phyloP scores from a whole-genome alignment of 768 basidiomycete genomes.

The Gymnopilus junonius region DNA sequence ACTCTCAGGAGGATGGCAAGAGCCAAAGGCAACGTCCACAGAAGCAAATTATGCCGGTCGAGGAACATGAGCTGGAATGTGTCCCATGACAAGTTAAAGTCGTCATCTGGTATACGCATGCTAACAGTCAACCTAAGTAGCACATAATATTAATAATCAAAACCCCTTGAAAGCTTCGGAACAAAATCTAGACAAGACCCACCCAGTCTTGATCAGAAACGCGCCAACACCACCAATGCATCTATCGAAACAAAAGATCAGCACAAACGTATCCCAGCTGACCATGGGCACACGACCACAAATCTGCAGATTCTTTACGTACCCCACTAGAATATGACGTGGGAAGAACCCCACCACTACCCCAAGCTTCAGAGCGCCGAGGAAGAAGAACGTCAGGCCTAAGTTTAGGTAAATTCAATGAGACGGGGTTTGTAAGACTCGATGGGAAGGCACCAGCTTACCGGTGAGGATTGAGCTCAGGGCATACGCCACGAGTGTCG shows the following conservation, averaged over 20 bases:
- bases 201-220: constrained; percentile 92
- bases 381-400: constrained; percentile 84
- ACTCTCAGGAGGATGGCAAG: too few species aligned
- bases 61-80: constrained; percentile 73
- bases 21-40: constrained; percentile 85
- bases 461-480: constrained; percentile 89
- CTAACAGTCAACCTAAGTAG: constrained; percentile 79
- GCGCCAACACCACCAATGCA: constrained; percentile 95
- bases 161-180: neutral
- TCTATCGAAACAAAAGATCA: constrained; percentile 32
- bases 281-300: constrained; percentile 6
- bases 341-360: constrained; percentile 94
- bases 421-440: neutral
- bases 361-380: constrained; percentile 86
- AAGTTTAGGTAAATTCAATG: constrained; percentile 9
- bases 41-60: constrained; percentile 59
- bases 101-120: constrained; percentile 79
- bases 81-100: constrained; percentile 67
- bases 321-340: constrained; percentile 93
- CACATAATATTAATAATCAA: neutral
- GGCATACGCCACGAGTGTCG: constrained; percentile 88
- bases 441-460: constrained; percentile 27
- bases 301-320: constrained; percentile 26
- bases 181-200: constrained; percentile 16
- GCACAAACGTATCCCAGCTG: constrained; percentile 1